Conservation (phyloP, 192 early-diverging fungal species). For the Backusella westeae region DNA sequence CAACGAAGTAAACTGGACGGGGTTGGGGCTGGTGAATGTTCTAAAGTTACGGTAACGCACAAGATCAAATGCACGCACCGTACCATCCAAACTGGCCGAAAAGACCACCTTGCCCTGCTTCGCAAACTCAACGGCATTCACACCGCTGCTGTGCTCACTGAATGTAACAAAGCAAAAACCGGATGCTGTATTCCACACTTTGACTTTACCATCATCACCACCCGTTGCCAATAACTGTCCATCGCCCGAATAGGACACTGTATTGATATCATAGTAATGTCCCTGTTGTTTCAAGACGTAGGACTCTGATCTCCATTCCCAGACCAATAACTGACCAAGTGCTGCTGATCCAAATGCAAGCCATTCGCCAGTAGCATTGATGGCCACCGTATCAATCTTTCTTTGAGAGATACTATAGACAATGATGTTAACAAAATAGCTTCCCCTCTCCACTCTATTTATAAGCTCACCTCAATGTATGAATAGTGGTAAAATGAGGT, state of each 20-base stretch:
- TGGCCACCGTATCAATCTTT: constrained; percentile 83
- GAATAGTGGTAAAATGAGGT: constrained; percentile 90
- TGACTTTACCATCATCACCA: constrained; percentile 96
- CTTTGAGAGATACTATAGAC: constrained; percentile 83
- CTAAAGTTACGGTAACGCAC: constrained; percentile 98
- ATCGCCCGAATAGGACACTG: constrained; percentile 85
- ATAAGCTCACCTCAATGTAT: constrained; percentile 77
- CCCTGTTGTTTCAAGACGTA: constrained; percentile 99
- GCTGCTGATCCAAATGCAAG: constrained; percentile 90
- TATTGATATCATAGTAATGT: constrained; percentile 93
- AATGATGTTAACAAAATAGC: no score
- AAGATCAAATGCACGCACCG: constrained; percentile 97
- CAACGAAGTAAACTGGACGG: constrained; percentile 90
- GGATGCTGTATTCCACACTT: constrained; percentile 94
- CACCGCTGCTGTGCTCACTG: constrained; percentile 81
- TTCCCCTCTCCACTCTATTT: no score
- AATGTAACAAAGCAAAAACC: constrained; percentile 99
- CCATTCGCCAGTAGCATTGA: constrained; percentile 96
- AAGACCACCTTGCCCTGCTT: constrained; percentile 92
- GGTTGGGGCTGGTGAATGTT: constrained; percentile 93
- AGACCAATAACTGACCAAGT: constrained; percentile 95
- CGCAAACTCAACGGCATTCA: constrained; percentile 86
- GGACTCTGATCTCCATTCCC: constrained; percentile 99
- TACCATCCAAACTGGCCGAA: constrained; percentile 95
- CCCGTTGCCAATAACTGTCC: constrained; percentile 95